These are phyloP conservation scores for Pyricularia sp. DNA, from an alignment of 2,329 filamentous ascomycete species.

Conservation along the genomic window DNA sequence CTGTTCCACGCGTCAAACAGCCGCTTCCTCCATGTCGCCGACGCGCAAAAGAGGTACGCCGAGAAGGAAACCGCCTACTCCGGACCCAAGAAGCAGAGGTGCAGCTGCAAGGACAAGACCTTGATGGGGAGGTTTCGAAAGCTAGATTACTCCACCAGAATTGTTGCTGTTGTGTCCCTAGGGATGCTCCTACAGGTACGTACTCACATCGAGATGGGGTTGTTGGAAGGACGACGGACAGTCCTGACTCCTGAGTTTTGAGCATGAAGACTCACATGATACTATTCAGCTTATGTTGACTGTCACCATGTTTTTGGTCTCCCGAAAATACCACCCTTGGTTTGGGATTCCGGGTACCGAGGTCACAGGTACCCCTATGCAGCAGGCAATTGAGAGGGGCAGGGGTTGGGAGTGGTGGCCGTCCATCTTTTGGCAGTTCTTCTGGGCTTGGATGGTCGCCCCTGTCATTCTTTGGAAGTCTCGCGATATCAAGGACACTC, in stretches of 20 bases:
- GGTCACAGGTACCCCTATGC: not conserved
- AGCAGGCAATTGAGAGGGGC: constrained; percentile 30
- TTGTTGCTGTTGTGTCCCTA: not conserved
- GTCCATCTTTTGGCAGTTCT: constrained; percentile 49
- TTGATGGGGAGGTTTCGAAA: not conserved
- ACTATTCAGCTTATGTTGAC: not conserved
- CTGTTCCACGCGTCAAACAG: constrained; percentile 44
- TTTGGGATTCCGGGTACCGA: not conserved
- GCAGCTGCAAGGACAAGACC: not conserved
- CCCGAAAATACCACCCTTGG: not conserved
- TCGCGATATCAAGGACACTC: constrained; percentile 47
- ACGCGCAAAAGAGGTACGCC: constrained; percentile 28
- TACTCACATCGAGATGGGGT: not conserved
- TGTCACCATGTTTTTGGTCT: not conserved
- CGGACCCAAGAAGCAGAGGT: not conserved
- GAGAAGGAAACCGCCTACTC: constrained; percentile 16
- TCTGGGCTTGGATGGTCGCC: constrained; percentile 50
- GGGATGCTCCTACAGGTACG: not conserved
- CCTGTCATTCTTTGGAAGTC: constrained; percentile 49
- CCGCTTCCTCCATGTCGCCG: constrained; percentile 37
- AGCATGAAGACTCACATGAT: no score
- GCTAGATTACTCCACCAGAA: not conserved
- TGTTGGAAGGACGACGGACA: not conserved
- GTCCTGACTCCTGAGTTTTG: no score
- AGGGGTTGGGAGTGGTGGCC: constrained; percentile 58